Base-by-base conservation (phyloP, 352 stramenopile species). In the Pythium phragmitis region DNA sequence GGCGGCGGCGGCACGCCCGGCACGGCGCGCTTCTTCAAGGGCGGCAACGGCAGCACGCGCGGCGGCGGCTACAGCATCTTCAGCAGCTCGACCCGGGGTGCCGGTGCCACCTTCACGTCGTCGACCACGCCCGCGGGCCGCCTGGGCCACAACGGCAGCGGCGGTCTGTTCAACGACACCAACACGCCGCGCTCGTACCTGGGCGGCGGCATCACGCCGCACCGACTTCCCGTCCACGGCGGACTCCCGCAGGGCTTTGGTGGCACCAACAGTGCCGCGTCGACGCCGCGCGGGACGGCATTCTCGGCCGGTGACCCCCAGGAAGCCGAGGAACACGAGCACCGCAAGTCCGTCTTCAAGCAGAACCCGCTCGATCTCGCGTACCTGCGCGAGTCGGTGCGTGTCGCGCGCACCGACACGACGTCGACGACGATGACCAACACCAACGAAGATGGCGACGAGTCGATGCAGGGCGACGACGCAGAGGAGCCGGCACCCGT, bases 131-230 rank as follows among this genome's bases (percentile, higher is more conserved):
- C 39, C 14, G 72, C 72, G 23, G 57, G 42, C 21, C 64, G 73
- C 53, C 47, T 63, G 16, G 60, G 63, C 12, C 55, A 45, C 34
- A 39, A 39, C 34, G 34, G 34, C 34, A 39, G 34, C 62, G 63
- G 73, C 9, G 65, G 68, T 11, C 76, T 87, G 53, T 80, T 80
- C 55, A 82, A 85, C 51, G 82, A 89, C 19, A 85, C 52, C 42
- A 82, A 82, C 63, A 89, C 82, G 14, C 82, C 82, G 53, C 79
- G 82, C 39, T 89, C 82, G 45, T 89, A 89, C 69, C 88, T 91
- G 36, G 82, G 79, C 33, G 86, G 87, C 67, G 87, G 84, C 43
- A 66, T 89, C 28, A 91, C 82, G 13, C 80, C 80, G 1, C 72
- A 70, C 26, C 47, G 57, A 19, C 34, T 49, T 14, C 30, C 21